Base-by-base conservation (phyloP, 768 basidiomycete genomes). In the Trametes maxima region DNA sequence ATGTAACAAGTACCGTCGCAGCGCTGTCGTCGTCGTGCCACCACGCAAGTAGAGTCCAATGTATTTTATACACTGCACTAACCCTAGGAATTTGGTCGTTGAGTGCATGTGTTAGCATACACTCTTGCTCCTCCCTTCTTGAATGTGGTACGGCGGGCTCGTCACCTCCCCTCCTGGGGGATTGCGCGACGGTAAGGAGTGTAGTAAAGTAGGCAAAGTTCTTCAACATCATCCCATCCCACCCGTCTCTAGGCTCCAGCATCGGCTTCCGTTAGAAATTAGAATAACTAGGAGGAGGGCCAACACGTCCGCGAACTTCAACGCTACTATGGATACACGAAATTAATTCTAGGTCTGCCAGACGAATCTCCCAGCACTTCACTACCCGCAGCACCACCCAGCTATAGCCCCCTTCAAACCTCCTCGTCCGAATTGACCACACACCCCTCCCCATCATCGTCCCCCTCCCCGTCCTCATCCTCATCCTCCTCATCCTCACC, bases 1-100 rank as follows among this genome's bases (percentile, higher is more conserved):
- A 45, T 59, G 62, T 64, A 59, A 57, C 57, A n/a, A 58, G 40
- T 51, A 51, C 40, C 24, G 48, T 55, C 46, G 59, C 47, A 50
- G 59, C 53, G 54, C 49, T 63, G 45, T 55, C 45, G 55, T 22
- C 22, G 50, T 54, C 35, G 42, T 46, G 46, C 55, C 24, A 16
- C 57, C 43, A 33, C 40, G 43, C 62, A 50, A 59, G 42, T 59
- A 59, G 62, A 59, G 25, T n/a, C 19, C 54, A 64, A 39, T 56
- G 59, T 54, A 61, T 49, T 55, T 40, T 64, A 64, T 59, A 24
- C 25, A 2, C 11, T 25, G n/a, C 45, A 51, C 4, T 19, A 13
- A 3, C 12, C n/a, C n/a, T 22, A 3, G 45, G 22, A 5, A 3
- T 21, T 19, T 16, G 5, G 10, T 22, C 8, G 4, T 33, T 3